Conservation (phyloP, 768 basidiomycete species). For the Lactarius quietus region DNA sequence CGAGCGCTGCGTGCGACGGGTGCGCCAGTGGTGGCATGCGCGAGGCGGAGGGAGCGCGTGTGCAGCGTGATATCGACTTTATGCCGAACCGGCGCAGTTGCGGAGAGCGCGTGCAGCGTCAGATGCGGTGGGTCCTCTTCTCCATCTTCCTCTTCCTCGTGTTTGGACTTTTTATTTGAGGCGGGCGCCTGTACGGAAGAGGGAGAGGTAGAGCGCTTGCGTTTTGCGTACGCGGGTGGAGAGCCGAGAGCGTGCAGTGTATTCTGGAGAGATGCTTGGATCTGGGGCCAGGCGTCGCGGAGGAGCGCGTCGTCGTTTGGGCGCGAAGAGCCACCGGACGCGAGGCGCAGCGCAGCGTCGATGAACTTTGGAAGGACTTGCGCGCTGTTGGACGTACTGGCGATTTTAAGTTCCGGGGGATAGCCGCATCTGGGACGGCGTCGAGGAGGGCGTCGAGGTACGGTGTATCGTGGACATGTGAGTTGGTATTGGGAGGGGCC, state of each 20-base stretch:
- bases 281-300: constrained; percentile 15
- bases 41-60: constrained; percentile 47
- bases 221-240: constrained; percentile 2
- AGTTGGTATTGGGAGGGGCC: not conserved
- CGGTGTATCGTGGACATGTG: not conserved
- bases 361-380: not conserved
- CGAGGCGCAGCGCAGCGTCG: constrained; percentile 19
- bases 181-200: not conserved
- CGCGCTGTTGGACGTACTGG: not conserved
- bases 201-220: constrained; percentile 11
- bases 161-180: constrained; percentile 16
- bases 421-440: constrained; percentile 8
- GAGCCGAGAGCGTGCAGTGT: constrained; percentile 3
- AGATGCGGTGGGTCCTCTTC: constrained; percentile 30
- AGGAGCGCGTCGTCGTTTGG: constrained; percentile 8
- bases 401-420: not conserved
- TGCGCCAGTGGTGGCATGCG: constrained; percentile 44
- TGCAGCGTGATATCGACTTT: constrained; percentile 66
- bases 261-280: constrained; percentile 11
- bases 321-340: constrained; percentile 5
- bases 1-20: constrained; percentile 53
- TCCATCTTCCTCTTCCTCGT: not conserved
- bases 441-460: constrained; percentile 19
- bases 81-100: constrained; percentile 72
- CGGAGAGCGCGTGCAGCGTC: constrained; percentile 63